A percentile compares a stretch with the other conserved stretches of the same genome.
These are phyloP conservation scores for Senecio squalidus DNA, from an alignment of 140 eudicot genomes.

Conservation along the genomic window DNA sequence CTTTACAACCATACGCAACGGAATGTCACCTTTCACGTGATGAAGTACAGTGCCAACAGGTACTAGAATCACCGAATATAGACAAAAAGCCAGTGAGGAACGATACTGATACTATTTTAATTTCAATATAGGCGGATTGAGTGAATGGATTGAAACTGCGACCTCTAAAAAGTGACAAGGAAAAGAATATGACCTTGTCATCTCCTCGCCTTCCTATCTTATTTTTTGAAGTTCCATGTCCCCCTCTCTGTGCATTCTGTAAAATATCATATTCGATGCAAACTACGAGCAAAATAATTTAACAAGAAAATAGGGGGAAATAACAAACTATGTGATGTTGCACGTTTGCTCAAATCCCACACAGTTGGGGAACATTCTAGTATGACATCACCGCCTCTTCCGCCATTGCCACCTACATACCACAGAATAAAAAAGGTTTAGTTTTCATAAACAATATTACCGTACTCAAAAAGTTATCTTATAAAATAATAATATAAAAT, in stretches of 20 bases:
- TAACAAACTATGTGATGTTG: constrained; percentile 77
- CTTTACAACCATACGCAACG: constrained; percentile 49
- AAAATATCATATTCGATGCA: background rate
- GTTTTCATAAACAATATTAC: background rate
- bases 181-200: constrained; percentile 62
- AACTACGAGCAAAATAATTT: no score
- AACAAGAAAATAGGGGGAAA: background rate
- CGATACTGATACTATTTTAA: background rate
- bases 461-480: no score
- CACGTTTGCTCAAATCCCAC: constrained; percentile 88
- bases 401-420: constrained; percentile 85
- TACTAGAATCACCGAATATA: constrained; percentile 62
- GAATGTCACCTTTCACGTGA: constrained; percentile 68
- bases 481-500: background rate
- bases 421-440: constrained; percentile 9
- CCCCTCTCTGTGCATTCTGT: constrained; percentile 86
- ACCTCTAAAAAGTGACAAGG: background rate
- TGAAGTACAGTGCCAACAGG: constrained; percentile 96
- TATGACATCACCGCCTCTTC: constrained; percentile 95
- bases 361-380: constrained; percentile 61
- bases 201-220: constrained; percentile 90
- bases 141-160: no score
- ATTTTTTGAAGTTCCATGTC: constrained; percentile 89
- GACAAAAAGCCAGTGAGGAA: constrained; percentile 11
- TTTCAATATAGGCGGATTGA: no score